Evolutionary conservation across 768 basidiomycete genomes (phyloP).

Genomic region (Cystobasidium tubakii): DNA sequence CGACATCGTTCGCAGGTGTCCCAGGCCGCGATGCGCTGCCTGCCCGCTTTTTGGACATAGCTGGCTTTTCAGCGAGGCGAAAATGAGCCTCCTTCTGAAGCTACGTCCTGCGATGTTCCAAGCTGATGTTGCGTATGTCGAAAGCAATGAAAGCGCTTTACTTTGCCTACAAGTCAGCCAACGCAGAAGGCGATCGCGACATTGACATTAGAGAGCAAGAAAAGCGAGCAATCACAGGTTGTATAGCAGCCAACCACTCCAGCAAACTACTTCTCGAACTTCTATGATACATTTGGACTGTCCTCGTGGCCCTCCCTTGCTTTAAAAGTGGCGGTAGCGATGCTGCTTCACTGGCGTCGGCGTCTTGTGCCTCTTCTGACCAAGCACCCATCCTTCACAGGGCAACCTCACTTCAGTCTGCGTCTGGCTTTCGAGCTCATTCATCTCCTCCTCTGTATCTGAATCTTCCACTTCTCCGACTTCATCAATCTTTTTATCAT

Average conservation of each 20-base stretch:
- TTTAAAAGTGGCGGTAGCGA: slow-evolving; percentile 1
- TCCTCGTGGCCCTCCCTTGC: background rate
- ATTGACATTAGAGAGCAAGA: too few relatives aligned
- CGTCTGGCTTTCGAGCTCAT: slow-evolving; percentile 2
- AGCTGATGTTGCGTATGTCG: background rate
- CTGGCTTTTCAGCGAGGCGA: background rate
- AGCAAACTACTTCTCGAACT: background rate
- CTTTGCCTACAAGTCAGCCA: background rate
- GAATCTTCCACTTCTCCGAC: slow-evolving; percentile 13
- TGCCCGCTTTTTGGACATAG: slow-evolving; percentile 10
- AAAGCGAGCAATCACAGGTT: background rate
- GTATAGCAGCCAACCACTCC: background rate
- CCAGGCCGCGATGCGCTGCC: slow-evolving; percentile 12
- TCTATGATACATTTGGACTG: background rate
- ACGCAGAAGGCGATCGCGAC: background rate
- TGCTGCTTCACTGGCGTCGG: slow-evolving; percentile 18
- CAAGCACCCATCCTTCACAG: slow-evolving; percentile 22
- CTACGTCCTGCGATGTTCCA: background rate
- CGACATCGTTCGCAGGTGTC: slow-evolving; percentile 9
- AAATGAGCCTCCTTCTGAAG: background rate
- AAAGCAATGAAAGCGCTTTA: background rate
- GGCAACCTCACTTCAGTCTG: background rate
- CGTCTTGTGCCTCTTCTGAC: background rate
- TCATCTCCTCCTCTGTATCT: background rate
- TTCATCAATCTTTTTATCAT: background rate